Base-by-base conservation (phyloP, 129 eudicot genomes). In the Arctium lappa region DNA sequence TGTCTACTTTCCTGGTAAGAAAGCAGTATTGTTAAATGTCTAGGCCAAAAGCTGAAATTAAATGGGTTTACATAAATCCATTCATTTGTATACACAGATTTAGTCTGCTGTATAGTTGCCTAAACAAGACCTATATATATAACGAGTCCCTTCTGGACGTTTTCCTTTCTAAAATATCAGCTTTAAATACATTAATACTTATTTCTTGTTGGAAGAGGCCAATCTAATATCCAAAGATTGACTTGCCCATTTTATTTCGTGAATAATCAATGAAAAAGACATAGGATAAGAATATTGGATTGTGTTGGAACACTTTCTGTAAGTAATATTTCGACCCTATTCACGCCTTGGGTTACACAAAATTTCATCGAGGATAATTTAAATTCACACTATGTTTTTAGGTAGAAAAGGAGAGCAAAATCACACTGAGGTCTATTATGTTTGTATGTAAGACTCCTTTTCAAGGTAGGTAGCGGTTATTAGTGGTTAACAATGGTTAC, bases 71-170 rank as follows among this genome's bases (percentile, higher is more conserved):
- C 27, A 22, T 22, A 22, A 22, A 22, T 22, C 53, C 48, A 80
- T 80, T 80, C 70, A 70, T 80, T 10, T 71, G 71, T 80, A 70
- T 69, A 70, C 83, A 48, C 69, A 80, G 48, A 46, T 80, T 70
- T 60, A 48, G 76, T 70, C 83, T 80, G 69, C 48, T 70, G 76
- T 72, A 72, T 80, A 71, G 72, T 16, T 80, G 44, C 66, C 75
- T 37, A 18, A 69, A 79, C 10, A 70, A 36, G 15, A 74, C 73
- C 18, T 76, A 29, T 22, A 65, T 63, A 63, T 66, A 66, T 66
- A 66, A 66, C 34, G 71, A 66, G 71, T 66, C 71, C 34, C 18
- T 66, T 66, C 13, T 8, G 16, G 71, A 66, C 32, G 13, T 18
- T 66, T 66, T 66, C 71, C 34, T 2, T 2, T 66, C 71, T 66